Evolutionary conservation across 352 stramenopile species (phyloP), one percentile per base, ranked within the genome.

Genomic region (Pythium periplocum): DNA sequence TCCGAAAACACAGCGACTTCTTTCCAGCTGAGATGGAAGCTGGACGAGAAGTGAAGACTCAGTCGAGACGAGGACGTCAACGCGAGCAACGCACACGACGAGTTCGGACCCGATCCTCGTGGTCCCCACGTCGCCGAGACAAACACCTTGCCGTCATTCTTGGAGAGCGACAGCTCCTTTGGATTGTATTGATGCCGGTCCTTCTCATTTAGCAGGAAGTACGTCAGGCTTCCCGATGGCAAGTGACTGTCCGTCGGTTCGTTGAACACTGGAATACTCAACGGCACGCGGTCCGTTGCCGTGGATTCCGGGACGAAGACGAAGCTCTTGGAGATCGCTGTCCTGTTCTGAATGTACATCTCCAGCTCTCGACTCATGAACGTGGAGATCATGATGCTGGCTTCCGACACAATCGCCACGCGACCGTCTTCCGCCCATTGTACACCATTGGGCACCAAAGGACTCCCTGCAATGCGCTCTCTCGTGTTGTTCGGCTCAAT

Each of bases 151-250:
- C 76, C 71, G 30, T 84, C 74, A 55, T 79, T 87, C 57, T 91
- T 93, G 41, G 83, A 86, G 40, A 93, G 55, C 30, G 83, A 93
- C 9, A 90, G 57, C 51, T 93, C 83, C 55, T 90, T 87, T 9
- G 83, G 81, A 57, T 93, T 91, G 64, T 85, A 71, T 61, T 88
- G 73, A 59, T 87, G 77, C 3, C 82, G 78, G 31, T 88, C 73
- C 8, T 62, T 62, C 30, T 89, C 75, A 48, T 90, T 68, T 39
- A 91, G 54, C 40, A 91, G 39, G 43, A 90, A 80, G 51, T 84
- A 87, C 51, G 77, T 76, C 33, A 73, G 51, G 45, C 68, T 78
- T 3, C 70, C 67, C 2, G 54, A 32, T 0, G 59, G 59, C 5
- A 66, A 40, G 11, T 41, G 36, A 6, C 44, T 53, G 40, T 67